These are phyloP conservation scores for Plantago major DNA, from an alignment of 257 asterid species.

Conservation along the genomic window DNA sequence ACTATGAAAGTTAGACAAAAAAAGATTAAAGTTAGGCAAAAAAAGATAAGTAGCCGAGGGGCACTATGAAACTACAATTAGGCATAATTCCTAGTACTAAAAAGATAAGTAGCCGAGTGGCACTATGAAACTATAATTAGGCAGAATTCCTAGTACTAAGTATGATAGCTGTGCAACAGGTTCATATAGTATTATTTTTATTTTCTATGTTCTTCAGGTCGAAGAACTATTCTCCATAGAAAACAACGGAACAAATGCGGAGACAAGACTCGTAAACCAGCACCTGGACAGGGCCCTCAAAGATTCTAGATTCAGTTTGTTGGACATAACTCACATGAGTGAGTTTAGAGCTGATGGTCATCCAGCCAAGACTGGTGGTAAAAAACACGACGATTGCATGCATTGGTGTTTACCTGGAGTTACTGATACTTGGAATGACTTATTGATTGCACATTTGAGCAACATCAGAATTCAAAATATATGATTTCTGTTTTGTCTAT, in stretches of 20 bases:
- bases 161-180: not conserved
- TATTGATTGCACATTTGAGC: conserved; percentile 52
- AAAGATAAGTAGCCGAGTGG: too few species aligned
- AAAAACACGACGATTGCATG: conserved; percentile 87
- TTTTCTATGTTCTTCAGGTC: conserved; percentile 36
- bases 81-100: not conserved
- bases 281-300: conserved; percentile 54
- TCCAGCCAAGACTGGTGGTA: conserved; percentile 40
- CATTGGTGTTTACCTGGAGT: conserved; percentile 98
- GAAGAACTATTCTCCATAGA: conserved; percentile 60
- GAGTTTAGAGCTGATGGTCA: conserved; percentile 78
- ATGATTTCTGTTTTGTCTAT: not conserved
- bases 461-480: conserved; percentile 23
- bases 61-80: too few species aligned
- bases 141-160: not conserved
- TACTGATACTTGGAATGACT: conserved; percentile 89
- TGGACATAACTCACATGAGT: conserved; percentile 51
- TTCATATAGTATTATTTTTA: not conserved
- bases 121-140: not conserved
- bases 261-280: conserved; percentile 74
- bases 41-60: too few species aligned
- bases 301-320: conserved; percentile 48
- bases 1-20: too few species aligned
- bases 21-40: too few species aligned
- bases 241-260: conserved; percentile 78